phyloP scores from a whole-genome alignment of 179 eudicot species.

The Beta macrorhiza region DNA sequence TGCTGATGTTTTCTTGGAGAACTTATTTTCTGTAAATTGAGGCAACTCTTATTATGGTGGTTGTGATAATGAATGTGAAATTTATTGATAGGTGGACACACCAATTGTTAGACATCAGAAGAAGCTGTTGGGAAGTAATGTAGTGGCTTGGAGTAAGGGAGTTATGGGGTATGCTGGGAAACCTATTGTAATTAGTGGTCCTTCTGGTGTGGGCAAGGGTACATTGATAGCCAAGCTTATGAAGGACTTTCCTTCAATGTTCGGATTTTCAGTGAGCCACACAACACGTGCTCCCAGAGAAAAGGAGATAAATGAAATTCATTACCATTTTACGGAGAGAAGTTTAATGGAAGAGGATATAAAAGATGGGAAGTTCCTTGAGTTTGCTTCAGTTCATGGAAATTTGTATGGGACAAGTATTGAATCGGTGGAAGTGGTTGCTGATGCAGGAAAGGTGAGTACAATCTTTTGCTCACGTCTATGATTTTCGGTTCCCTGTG shows the following conservation, averaged over 20 bases:
- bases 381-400: slow-evolving; percentile 93
- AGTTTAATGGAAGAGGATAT: slow-evolving; percentile 70
- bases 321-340: slow-evolving; percentile 82
- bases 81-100: slow-evolving; percentile 62
- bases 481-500: not conserved
- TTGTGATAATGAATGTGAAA: slow-evolving; percentile 4
- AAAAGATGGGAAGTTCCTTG: slow-evolving; percentile 81
- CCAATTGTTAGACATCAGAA: slow-evolving; percentile 59
- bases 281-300: slow-evolving; percentile 88
- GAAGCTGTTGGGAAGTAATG: slow-evolving; percentile 43
- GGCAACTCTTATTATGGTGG: not conserved
- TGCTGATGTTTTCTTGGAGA: not conserved
- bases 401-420: slow-evolving; percentile 89
- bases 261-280: slow-evolving; percentile 97
- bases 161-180: slow-evolving; percentile 64
- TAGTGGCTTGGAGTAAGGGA: slow-evolving; percentile 91
- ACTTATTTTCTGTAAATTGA: not conserved
- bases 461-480: slow-evolving; percentile 1
- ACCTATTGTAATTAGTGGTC: slow-evolving; percentile 88
- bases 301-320: slow-evolving; percentile 71
- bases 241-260: slow-evolving; percentile 79
- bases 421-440: slow-evolving; percentile 85
- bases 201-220: slow-evolving; percentile 98
- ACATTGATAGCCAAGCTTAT: slow-evolving; percentile 73
- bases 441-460: slow-evolving; percentile 83